Evolutionary conservation across 169 alveolate genomes (phyloP).

Genomic region (Cryptosporidium sp.): DNA sequence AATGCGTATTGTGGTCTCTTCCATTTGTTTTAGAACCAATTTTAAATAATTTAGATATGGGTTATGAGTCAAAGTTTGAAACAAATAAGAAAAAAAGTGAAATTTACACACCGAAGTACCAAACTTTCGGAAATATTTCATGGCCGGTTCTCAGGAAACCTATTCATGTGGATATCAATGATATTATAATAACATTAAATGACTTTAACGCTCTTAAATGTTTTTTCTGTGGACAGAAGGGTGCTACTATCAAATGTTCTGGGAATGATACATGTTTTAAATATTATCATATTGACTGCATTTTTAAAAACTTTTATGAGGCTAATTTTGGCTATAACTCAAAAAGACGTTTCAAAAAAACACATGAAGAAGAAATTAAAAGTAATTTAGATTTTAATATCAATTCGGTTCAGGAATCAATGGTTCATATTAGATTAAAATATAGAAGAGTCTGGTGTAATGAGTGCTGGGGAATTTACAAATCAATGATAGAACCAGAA

Average conservation of each 20-base stretch:
- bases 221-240: conserved; percentile 2
- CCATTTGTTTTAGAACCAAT: conserved; percentile 67
- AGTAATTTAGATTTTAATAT: background rate
- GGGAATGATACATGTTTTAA: conserved; percentile 65
- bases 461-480: conserved; percentile 37
- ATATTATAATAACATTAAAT: conserved; percentile 34
- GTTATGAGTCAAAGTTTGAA: conserved; percentile 69
- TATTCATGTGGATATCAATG: conserved; percentile 22
- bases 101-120: conserved; percentile 18
- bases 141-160: conserved; percentile 65
- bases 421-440: conserved; percentile 35
- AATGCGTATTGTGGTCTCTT: conserved; percentile 68
- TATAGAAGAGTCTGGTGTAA: conserved; percentile 72
- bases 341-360: background rate
- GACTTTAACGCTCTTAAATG: conserved; percentile 38
- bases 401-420: background rate
- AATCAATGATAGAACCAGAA: conserved; percentile 43
- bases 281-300: conserved; percentile 44
- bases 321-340: background rate
- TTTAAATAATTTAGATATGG: conserved; percentile 53
- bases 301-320: background rate
- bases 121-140: conserved; percentile 28
- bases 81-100: conserved; percentile 12
- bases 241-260: conserved; percentile 71
- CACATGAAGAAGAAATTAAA: background rate